Evolutionary conservation across 116 monocot species (phyloP), one percentile per base, ranked within the genome.

Genomic region (Thalassia testudinum): DNA sequence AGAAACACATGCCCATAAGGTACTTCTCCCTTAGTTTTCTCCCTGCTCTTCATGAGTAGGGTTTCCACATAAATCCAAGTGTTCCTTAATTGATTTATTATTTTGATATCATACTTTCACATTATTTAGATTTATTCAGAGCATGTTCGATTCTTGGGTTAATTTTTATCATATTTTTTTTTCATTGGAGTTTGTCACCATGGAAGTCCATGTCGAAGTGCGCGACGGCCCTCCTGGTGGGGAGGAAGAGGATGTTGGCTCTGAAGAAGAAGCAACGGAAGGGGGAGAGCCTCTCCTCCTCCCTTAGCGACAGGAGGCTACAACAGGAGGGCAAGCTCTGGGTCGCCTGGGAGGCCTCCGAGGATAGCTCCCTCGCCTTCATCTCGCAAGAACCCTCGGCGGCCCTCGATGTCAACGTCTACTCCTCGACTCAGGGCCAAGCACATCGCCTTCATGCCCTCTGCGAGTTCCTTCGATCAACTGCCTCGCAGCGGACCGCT

Each of bases 341-440:
- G 16, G 85, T 88, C 24, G 95, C 95, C n/a, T 85, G 88, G 57
- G 95, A 97, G 62, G 95, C 95, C 14, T 97, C 95, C 0, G 88
- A 88, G 53, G 81, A 88, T 29, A 89, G 95, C 0, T 85, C 75
- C 45, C 79, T 97, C 40, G 27, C 60, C 49, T 80, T 81, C 59
- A 34, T 47, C 44, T 97, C 88, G 52, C 78, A 75, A 37, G 88
- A 70, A 40, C 42, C 22, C 38, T 52, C 23, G 48, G 11, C 40
- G 12, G 42, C 50, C 61, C 52, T 37, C 15, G 23, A 11, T 28
- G 40, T 27, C 65, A 49, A 28, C 22, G 11, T 24, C 10, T 48
- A 34, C 7, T 58, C 43, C 15, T 28, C 55, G 3, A 17, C 66
- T 7, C 49, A 78, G 17, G 72, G 78, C 37, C 75, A 81, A 48